Evolutionary conservation across 2,329 filamentous ascomycete genomes (phyloP), one percentile per base, ranked within the genome.

Genomic region (Aspergillus jensenii): DNA sequence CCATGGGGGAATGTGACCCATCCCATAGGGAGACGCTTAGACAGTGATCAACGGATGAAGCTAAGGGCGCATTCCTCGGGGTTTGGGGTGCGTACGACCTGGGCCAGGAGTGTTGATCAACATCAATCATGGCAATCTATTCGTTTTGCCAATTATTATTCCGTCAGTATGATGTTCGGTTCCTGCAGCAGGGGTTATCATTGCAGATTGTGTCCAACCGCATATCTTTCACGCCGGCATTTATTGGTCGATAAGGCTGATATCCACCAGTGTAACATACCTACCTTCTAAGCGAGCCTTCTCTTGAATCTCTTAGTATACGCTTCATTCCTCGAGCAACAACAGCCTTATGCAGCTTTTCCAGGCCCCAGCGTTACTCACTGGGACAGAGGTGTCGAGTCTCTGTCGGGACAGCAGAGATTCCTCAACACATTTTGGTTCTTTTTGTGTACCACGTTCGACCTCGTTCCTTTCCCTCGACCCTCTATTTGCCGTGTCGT

Each of bases 41-140:
- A 39, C 21, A 43, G 55, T 60, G 53, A 55, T 44, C 27, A 49
- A 11, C 49, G 11, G 21, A n/a, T 48, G 50, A 52, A 40, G 47
- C 17, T 15, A 33, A 53, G 58, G 35, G 51, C 41, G 23, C 65
- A 67, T 67, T 67, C 65, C 59, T 59, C 55, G 64, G 59, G 50
- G 44, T 61, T 60, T 60, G 45, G 44, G 17, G 19, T 54, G 35
- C 52, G 52, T 48, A 48, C 27, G 44, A 41, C 44, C 21, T 27
- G 11, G 44, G 27, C 52, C 47, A 48, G 44, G 52, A 54, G 52
- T 11, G 43, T 19, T 31, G 52, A 41, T 43, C 23, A n/a, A 14
- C 44, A 31, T 14, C 19, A 25, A 41, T 25, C 33, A 25, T 43
- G 25, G 31, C n/a, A 17, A 19, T 35, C 14, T 31, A n/a, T 19